Evolutionary conservation across 306 rosid species (phyloP).

Genomic region (Prinsepia uniflora): DNA sequence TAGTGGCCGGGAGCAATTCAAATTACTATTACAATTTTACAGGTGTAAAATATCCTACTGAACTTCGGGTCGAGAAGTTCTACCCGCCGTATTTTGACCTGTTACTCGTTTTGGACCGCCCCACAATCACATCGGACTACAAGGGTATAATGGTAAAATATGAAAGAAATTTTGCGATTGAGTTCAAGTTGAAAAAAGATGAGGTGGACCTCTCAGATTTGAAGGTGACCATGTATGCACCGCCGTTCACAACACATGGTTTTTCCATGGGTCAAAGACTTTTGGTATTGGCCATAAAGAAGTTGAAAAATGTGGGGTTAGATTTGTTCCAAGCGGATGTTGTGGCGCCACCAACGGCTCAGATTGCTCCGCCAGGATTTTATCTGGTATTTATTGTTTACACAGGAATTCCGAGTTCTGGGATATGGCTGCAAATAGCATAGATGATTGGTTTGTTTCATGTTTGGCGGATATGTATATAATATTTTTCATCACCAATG

Average conservation of each 20-base stretch:
- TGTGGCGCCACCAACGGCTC: neutral
- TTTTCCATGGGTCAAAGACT: conserved; percentile 15
- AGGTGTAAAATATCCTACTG: conserved; percentile 17
- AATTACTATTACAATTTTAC: conserved; percentile 28
- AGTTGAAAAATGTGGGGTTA: neutral
- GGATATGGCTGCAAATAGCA: conserved; percentile 11
- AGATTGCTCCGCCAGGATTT: conserved; percentile 4
- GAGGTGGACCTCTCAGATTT: neutral
- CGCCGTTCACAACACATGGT: conserved; percentile 18
- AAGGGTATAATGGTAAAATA: neutral
- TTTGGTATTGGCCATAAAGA: neutral
- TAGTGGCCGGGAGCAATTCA: conserved; percentile 51
- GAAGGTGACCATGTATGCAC: conserved; percentile 13
- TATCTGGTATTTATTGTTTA: conserved; percentile 9
- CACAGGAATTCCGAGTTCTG: conserved; percentile 2
- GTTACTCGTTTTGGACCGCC: neutral
- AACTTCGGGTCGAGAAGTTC: conserved; percentile 13
- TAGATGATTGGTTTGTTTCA: neutral
- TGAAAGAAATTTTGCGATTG: neutral
- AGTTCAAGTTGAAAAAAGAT: conserved; percentile 2
- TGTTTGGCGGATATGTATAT: neutral
- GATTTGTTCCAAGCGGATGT: neutral
- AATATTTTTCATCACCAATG: neutral
- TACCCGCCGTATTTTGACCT: conserved; percentile 11
- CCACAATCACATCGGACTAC: neutral